A percentile compares a stretch with the other conserved stretches of the same genome.
These are phyloP conservation scores for Crithidia brevicula DNA, from an alignment of 208 protist species.

Conservation along the genomic window DNA sequence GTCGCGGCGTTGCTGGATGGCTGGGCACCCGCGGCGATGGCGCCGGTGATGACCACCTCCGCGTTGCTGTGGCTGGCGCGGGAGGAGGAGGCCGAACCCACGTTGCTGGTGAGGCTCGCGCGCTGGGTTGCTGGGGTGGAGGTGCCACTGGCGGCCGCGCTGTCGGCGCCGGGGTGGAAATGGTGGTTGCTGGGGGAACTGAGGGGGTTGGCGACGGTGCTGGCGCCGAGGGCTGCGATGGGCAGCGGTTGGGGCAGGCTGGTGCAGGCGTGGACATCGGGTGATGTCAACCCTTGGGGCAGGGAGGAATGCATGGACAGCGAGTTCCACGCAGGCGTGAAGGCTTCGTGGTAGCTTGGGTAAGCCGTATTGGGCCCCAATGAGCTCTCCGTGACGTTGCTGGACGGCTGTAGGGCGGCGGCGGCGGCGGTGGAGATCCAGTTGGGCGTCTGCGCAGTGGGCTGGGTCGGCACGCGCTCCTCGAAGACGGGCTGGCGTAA, in stretches of 20 bases:
- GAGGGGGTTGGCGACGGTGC: background rate
- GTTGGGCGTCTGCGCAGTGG: background rate
- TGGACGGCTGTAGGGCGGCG: background rate
- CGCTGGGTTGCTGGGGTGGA: background rate
- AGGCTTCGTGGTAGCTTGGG: constrained; percentile 1
- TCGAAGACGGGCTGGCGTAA: background rate
- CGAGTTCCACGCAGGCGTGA: background rate
- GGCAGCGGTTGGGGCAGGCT: constrained; percentile 12
- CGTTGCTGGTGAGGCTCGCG: background rate
- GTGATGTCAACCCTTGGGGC: background rate
- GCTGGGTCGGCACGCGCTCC: background rate
- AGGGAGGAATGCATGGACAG: constrained; percentile 12
- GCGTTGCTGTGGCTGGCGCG: constrained; percentile 6
- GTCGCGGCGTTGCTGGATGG: constrained; percentile 26
- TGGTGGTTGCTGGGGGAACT: background rate
- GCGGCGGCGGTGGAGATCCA: background rate
- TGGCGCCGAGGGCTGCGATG: background rate
- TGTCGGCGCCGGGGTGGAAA: constrained; percentile 3
- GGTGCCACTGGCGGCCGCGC: background rate
- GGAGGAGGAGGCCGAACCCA: background rate
- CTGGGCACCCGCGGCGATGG: constrained; percentile 6
- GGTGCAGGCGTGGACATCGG: background rate
- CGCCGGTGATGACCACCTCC: constrained; percentile 19
- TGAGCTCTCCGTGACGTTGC: background rate
- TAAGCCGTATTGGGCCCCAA: background rate